These are phyloP conservation scores for Lecanoromycetidae sp. DNA, from an alignment of 2,329 filamentous ascomycete genomes.

Conservation along the genomic window DNA sequence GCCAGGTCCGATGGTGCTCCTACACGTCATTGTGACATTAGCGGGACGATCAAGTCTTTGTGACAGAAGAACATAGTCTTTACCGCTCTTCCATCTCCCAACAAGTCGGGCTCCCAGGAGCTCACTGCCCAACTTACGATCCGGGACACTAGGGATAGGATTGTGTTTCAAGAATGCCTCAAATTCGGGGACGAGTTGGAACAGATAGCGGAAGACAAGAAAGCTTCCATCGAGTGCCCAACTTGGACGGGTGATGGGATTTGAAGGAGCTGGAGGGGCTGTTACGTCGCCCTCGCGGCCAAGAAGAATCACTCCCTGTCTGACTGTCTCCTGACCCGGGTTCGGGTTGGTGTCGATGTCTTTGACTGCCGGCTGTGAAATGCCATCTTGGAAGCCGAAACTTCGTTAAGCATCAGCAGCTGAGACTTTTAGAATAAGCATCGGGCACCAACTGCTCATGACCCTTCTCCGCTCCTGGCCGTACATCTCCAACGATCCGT, in stretches of 20 bases:
- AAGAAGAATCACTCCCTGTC: slow-evolving; percentile 28
- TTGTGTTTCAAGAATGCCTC: slow-evolving; percentile 29
- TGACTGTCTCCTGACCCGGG: slow-evolving; percentile 25
- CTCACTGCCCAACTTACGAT: slow-evolving; percentile 19
- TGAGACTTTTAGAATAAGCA: no score
- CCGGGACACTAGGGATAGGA: slow-evolving; percentile 18
- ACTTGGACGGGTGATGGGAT: slow-evolving; percentile 19
- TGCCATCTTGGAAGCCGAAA: slow-evolving; percentile 34
- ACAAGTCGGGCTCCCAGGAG: slow-evolving; percentile 34
- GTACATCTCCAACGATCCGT: slow-evolving; percentile 24
- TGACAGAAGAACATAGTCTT: neutral
- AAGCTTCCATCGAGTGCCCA: slow-evolving; percentile 37
- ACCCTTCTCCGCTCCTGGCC: slow-evolving; percentile 26
- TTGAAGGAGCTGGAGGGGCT: neutral
- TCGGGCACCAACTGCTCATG: slow-evolving; percentile 27
- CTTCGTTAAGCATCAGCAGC: slow-evolving; percentile 17
- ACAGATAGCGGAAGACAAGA: slow-evolving; percentile 33
- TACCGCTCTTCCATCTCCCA: slow-evolving; percentile 34
- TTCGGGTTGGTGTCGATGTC: slow-evolving; percentile 24
- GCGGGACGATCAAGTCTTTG: neutral
- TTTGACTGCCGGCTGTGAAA: slow-evolving; percentile 31
- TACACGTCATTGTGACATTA: slow-evolving; percentile 10
- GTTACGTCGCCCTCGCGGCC: slow-evolving; percentile 27
- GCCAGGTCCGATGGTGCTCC: slow-evolving; percentile 27
- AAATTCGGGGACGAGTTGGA: slow-evolving; percentile 36